Base-by-base conservation (phyloP, 768 basidiomycete species). In the Epithele typhae region DNA sequence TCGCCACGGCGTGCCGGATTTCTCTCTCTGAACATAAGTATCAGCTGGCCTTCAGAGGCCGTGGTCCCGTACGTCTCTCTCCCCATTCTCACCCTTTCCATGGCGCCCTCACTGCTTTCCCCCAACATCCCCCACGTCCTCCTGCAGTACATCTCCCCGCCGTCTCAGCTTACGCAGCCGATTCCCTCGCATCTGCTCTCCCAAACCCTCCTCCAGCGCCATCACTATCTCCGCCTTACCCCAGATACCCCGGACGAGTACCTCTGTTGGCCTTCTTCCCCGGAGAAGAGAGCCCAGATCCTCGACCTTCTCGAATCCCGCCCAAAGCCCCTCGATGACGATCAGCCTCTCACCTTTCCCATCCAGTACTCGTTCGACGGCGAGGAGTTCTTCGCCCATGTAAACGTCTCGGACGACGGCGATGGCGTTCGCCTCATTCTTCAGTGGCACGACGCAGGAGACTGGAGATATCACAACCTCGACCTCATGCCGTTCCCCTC, bases 401-500 rank as follows among this genome's bases (percentile, higher is more conserved):
- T 68, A 39, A 46, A 52, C 22, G 51, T 64, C 46, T 51, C 54
- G 11, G 68, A 60, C 65, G 43, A 48, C 17, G 45, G 49, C 22
- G 54, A 64, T 33, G 71, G 64, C 2, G 65, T 85, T 51, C 75
- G 84, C 51, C 69, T 89, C 39, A 67, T 87, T 53, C 87, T 90
- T 61, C 78, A 76, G 27, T 87, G 82, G 82, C 77, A 86, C 42
- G 66, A 64, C 17, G 35, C 37, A 5, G 65, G 68, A 9, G 64
- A 63, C 19, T 90, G 87, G 87, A 79, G 71, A 58, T 90, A 85
- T 58, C 84, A 86, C 64, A 82, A 87, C 62, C 64, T 75, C 27
- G 69, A 75, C 30, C 60, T 76, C 57, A 86, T 88, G 82, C 85
- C 85, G 10, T 87, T 87, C 58, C 87, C 87, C 14, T 57, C 69